These are phyloP conservation scores for Annona cherimola DNA, from an alignment of 164 flowering plant genomes.

Conservation along the genomic window DNA sequence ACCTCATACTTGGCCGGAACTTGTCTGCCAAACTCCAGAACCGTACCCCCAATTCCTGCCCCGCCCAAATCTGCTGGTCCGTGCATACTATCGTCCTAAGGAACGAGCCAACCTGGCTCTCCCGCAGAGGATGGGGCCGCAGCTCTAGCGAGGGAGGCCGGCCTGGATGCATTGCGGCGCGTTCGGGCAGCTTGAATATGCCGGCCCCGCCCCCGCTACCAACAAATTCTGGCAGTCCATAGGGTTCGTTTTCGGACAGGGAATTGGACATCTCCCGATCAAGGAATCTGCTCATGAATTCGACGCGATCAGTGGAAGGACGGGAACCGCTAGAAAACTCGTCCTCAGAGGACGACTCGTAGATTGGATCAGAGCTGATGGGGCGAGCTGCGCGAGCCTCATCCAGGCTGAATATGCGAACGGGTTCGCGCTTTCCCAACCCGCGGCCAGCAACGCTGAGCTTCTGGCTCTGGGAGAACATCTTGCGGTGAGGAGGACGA, in stretches of 20 bases:
- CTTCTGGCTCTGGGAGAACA: conserved; percentile 62
- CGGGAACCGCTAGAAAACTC: conserved; percentile 16
- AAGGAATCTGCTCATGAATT: conserved; percentile 9
- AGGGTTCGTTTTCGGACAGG: conserved; percentile 9
- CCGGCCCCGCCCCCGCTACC: conserved; percentile 61
- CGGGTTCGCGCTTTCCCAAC: conserved; percentile 22
- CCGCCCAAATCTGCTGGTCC: conserved; percentile 87
- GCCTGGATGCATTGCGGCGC: conserved; percentile 71
- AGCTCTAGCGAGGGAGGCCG: conserved; percentile 83
- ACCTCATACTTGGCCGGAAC: conserved; percentile 24
- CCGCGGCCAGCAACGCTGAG: conserved; percentile 26
- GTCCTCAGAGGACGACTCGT: conserved; percentile 41
- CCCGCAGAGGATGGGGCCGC: conserved; percentile 87
- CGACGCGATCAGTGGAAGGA: conserved; percentile 4
- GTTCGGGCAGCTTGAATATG: conserved; percentile 53
- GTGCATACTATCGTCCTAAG: conserved; percentile 64
- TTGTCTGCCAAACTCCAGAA: conserved; percentile 40
- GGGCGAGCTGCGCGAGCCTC: conserved; percentile 31
- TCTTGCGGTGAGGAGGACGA: conserved; percentile 21
- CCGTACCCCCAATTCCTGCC: conserved; percentile 65
- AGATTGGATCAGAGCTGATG: conserved; percentile 9
- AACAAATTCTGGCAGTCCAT: conserved; percentile 57
- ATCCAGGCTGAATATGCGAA: conserved; percentile 73
- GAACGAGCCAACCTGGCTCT: conserved; percentile 75
- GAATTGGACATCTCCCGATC: conserved; percentile 15